A percentile compares a stretch with the other conserved stretches of the same genome.
phyloP scores from a whole-genome alignment of 768 basidiomycete genomes.

The Lenzites betulinus region DNA sequence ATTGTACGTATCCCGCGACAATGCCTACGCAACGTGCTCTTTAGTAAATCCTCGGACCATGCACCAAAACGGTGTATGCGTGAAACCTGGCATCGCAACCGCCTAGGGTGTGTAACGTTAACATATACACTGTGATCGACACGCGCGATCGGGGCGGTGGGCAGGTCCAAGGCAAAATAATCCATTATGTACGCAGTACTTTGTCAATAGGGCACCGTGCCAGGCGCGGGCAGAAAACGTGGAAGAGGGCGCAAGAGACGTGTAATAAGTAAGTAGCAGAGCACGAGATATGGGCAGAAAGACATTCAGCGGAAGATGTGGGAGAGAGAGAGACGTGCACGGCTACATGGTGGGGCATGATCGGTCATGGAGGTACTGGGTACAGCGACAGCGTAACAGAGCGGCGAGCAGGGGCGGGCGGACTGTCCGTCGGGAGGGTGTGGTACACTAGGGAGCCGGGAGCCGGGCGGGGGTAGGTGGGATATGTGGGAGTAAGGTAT shows the following conservation, averaged over 20 bases:
- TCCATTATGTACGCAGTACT: slow-evolving; percentile 23
- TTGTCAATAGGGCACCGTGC: not conserved
- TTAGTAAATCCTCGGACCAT: not conserved
- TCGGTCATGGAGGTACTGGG: slow-evolving; percentile 14
- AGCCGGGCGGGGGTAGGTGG: not conserved
- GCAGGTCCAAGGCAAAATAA: not conserved
- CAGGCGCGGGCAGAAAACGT: not conserved
- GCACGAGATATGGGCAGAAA: not conserved
- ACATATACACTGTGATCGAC: too few species aligned
- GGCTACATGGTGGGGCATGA: slow-evolving; percentile 20
- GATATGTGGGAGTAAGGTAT: slow-evolving; percentile 14
- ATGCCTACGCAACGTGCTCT: not conserved
- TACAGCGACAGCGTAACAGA: slow-evolving; percentile 29
- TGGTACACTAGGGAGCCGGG: not conserved
- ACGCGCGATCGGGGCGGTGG: not conserved
- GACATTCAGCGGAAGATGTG: not conserved
- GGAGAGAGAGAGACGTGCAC: slow-evolving; percentile 18
- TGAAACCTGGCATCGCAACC: slow-evolving; percentile 1
- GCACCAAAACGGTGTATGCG: not conserved
- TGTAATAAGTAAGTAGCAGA: not conserved
- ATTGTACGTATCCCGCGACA: not conserved
- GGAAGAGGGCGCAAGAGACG: not conserved
- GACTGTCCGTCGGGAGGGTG: slow-evolving; percentile 19
- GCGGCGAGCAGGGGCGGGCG: slow-evolving; percentile 17
- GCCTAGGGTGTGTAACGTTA: not conserved